phyloP scores from a whole-genome alignment of 805 yeast genomes.

The Ogataea saltuana region DNA sequence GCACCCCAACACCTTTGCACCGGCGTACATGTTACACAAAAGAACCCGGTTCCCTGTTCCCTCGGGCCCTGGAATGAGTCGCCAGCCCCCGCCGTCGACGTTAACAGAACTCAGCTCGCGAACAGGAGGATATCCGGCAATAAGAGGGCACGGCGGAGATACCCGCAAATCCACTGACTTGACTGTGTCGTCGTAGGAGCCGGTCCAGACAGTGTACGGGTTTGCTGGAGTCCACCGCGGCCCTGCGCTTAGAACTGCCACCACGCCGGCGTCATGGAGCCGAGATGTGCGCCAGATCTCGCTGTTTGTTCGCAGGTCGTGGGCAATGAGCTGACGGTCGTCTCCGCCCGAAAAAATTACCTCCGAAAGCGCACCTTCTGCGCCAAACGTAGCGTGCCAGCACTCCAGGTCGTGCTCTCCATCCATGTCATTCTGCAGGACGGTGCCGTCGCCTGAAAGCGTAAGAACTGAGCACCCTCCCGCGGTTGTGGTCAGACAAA shows the following conservation, averaged over 20 bases:
- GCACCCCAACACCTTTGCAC: slow-evolving; percentile 68
- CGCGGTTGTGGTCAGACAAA: slow-evolving; percentile 64
- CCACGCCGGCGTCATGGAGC: slow-evolving; percentile 89
- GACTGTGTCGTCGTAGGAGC: slow-evolving; percentile 86
- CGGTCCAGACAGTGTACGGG: slow-evolving; percentile 69
- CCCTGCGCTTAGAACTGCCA: slow-evolving; percentile 64
- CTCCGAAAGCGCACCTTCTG: slow-evolving; percentile 48
- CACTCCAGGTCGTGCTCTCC: slow-evolving; percentile 72
- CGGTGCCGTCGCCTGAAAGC: slow-evolving; percentile 17
- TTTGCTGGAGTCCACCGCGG: slow-evolving; percentile 42
- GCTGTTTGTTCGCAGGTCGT: slow-evolving; percentile 53
- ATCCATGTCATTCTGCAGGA: slow-evolving; percentile 28
- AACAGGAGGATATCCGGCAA: slow-evolving; percentile 53
- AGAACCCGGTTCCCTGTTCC: slow-evolving; percentile 49
- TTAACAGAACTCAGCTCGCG: slow-evolving; percentile 43
- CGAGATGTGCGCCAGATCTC: slow-evolving; percentile 43
- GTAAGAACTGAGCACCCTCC: slow-evolving; percentile 58
- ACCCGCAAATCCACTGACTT: slow-evolving; percentile 69
- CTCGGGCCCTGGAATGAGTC: slow-evolving; percentile 63
- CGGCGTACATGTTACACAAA: slow-evolving; percentile 94
- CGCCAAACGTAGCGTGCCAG: slow-evolving; percentile 83
- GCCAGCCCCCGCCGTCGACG: slow-evolving; percentile 95
- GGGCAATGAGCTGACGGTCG: slow-evolving; percentile 73
- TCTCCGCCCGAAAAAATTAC: slow-evolving; percentile 90
- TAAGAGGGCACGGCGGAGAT: slow-evolving; percentile 40